Conservation (phyloP, 2,329 filamentous ascomycete species). For the Exophiala lecanii-corni region DNA sequence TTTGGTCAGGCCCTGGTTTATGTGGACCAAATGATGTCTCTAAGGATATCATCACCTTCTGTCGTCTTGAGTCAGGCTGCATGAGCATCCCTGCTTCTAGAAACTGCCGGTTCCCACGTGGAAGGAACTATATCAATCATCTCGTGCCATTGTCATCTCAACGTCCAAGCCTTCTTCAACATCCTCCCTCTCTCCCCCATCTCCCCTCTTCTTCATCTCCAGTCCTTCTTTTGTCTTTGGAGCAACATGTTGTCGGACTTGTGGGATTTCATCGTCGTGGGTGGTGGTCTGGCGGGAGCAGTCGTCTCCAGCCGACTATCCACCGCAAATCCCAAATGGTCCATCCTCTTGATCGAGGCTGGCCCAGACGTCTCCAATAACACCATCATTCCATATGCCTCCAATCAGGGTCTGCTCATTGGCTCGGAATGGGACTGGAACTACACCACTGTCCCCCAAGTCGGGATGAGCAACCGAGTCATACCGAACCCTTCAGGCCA, state of each 20-base stretch:
- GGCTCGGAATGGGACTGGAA: neutral
- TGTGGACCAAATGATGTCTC: no score
- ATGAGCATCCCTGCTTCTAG: no score
- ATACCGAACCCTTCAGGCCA: neutral
- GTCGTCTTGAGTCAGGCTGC: no score
- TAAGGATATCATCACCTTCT: no score
- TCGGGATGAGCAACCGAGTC: neutral
- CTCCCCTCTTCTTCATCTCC: no score
- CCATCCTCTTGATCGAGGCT: neutral
- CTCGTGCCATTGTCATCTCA: no score
- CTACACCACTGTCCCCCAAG: neutral
- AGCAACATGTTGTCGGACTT: neutral
- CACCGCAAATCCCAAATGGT: neutral
- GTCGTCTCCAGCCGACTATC: neutral
- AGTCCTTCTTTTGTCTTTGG: no score
- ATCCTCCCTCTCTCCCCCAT: no score
- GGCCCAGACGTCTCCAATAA: neutral
- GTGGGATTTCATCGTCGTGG: neutral
- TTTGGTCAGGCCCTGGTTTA: no score
- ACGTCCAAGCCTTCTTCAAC: no score
- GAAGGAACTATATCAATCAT: no score
- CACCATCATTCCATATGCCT: neutral
- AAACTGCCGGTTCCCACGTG: no score
- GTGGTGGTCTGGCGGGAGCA: neutral
- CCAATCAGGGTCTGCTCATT: neutral